phyloP scores from a whole-genome alignment of 352 stramenopile genomes.

The Phytopythium litorale region DNA sequence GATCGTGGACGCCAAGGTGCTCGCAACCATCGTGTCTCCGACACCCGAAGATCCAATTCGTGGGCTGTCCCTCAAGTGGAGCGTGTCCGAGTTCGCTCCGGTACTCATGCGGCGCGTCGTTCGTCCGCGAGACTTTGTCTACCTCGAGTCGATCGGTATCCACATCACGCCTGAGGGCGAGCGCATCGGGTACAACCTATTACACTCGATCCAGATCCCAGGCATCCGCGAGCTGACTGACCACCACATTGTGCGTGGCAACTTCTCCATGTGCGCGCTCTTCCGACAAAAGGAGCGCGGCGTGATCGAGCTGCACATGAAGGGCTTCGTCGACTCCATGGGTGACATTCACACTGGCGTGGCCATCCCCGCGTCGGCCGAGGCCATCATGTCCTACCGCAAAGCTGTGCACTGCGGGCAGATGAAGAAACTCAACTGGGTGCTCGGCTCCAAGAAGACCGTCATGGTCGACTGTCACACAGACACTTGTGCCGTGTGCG shows the following conservation, averaged over 20 bases:
- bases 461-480: slow-evolving; percentile 19
- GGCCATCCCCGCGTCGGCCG: slow-evolving; percentile 21
- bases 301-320: slow-evolving; percentile 32
- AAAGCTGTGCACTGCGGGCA: slow-evolving; percentile 32
- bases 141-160: slow-evolving; percentile 44
- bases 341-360: slow-evolving; percentile 29
- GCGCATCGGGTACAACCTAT: slow-evolving; percentile 40
- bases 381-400: slow-evolving; percentile 32
- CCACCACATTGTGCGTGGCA: slow-evolving; percentile 29
- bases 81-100: slow-evolving; percentile 30
- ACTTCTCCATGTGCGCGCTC: slow-evolving; percentile 30
- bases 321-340: slow-evolving; percentile 33
- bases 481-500: slow-evolving; percentile 16
- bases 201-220: slow-evolving; percentile 45
- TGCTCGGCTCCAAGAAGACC: slow-evolving; percentile 33
- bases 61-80: slow-evolving; percentile 61
- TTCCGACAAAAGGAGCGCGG: slow-evolving; percentile 23
- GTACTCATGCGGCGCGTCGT: slow-evolving; percentile 25
- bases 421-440: slow-evolving; percentile 43
- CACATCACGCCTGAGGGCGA: slow-evolving; percentile 26
- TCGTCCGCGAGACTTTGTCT: slow-evolving; percentile 52
- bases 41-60: slow-evolving; percentile 40
- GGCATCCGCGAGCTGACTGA: slow-evolving; percentile 32
- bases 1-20: slow-evolving; percentile 43
- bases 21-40: slow-evolving; percentile 28